Base-by-base conservation (phyloP, 768 basidiomycete species). In the Tephrocybe sp. region DNA sequence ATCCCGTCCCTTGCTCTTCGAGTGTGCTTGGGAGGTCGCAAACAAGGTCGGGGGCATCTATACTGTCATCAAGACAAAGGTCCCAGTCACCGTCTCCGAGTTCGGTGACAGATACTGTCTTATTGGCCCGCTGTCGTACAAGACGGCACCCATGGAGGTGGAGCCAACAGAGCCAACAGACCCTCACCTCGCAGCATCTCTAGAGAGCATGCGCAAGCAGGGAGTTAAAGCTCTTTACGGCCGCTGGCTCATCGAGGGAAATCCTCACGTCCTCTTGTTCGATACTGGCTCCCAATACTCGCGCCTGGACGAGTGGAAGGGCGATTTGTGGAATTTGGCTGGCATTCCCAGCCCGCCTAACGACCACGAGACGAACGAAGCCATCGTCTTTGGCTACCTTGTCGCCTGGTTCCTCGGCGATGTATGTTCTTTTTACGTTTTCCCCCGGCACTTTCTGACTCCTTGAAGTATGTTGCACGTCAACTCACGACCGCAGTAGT, bases 321-420 rank as follows among this genome's bases (percentile, higher is more conserved):
- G 86, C 40, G 97, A 99, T 62, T 80, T 99, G 18, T 99, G 97
- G 97, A 97, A 94, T 68, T 70, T 99, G 42, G 95, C 97, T 9
- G 97, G 95, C 40, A 99, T 99, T 52, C 97, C 97, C 5, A 90
- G 90, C 38, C 97, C 97, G 15, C 91, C 94, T 1, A 91, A 91
- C 60, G 95, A 99, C 68, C 86, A 89, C 63, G 95, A 99, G 69
- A 99, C 97, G 19, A 99, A 99, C 76, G 95, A 99, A 64, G 88
- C 94, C 19, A 94, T 99, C 66, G 76, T 97, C 47, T 94, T 98
- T 70, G 95, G 95, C 12, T 99, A 99, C 68, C 84, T 99, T 55
- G 90, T 95, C 45, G 94, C 95, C 5, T 99, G 97, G 95, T 98
- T 99, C 77, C 78, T 99, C n/a, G 95, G 95, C 59, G 95, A 99